phyloP scores from a whole-genome alignment of 352 stramenopile species.

The Globisporangium spinosum region DNA sequence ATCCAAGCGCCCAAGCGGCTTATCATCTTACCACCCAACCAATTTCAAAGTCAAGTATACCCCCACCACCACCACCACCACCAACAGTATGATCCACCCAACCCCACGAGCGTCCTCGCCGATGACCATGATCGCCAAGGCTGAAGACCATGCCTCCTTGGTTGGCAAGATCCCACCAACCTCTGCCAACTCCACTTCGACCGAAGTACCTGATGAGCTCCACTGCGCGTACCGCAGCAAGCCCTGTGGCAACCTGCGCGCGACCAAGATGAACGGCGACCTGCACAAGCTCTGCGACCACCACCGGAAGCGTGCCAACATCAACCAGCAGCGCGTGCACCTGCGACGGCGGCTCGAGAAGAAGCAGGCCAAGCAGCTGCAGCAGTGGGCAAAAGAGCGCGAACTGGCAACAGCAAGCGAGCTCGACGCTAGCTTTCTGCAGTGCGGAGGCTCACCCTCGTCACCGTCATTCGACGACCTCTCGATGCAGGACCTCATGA shows the following conservation, averaged over 20 bases:
- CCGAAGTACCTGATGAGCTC: constrained; percentile 5
- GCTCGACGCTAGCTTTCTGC: background rate
- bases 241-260: constrained; percentile 28
- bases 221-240: constrained; percentile 37
- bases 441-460: background rate
- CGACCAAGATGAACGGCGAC: constrained; percentile 46
- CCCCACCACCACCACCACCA: background rate
- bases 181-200: background rate
- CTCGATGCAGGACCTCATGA: constrained; percentile 3
- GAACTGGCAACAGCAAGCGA: background rate
- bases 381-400: background rate
- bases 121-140: background rate
- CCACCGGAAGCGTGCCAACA: constrained; percentile 40
- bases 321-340: constrained; percentile 38
- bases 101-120: background rate
- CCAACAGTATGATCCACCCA: background rate
- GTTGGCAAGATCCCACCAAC: background rate
- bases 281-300: constrained; percentile 40
- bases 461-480: background rate
- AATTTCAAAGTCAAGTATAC: constrained; percentile 2
- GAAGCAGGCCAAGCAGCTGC: constrained; percentile 13
- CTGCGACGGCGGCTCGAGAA: constrained; percentile 21
- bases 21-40: background rate
- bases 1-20: background rate
- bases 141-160: background rate